Evolutionary conservation across 208 protist genomes (phyloP), one percentile per base, ranked within the genome.

Genomic region (Leishmania braziliensis): DNA sequence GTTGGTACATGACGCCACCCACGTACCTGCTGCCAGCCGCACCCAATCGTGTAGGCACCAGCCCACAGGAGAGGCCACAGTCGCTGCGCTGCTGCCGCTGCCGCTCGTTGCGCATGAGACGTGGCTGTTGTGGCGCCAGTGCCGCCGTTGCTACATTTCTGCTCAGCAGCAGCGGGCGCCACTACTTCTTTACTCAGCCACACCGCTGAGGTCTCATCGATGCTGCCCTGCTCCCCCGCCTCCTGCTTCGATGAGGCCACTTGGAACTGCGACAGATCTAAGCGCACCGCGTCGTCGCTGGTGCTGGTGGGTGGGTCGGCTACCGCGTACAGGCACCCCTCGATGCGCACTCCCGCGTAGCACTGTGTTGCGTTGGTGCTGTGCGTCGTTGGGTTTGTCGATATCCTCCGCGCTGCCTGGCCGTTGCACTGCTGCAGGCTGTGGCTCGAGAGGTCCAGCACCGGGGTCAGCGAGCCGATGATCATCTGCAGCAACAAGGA

Each of bases 61-160:
- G 81, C n/a, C 92, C 93, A 97, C 46, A 97, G 83, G 51, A 95
- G 86, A 48, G 92, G 90, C 62, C 85, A 92, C 51, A 92, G 83
- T 8, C 88, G 86, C 80, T 88, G 89, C 39, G 81, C 80, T 23
- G 88, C 85, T 0, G 56, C 73, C 26, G 79, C 83, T 3, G 88
- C 81, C 0, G 75, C 77, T 39, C 78, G 81, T n/a, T 75, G 71
- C 18, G 80, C 82, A 39, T 75, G 26, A 12, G 87, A 86, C 48
- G 86, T 83, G 56, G 58, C 36, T 70, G 66, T 33, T 8, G 10
- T 48, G 58, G 58, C 73, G 78, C 77, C 72, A 70, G 50, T 18
- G 46, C 62, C 43, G 74, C 48, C 16, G 80, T 72, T 70, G 83
- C 81, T 39, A 58, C 62, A 8, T 62, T 53, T 26, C 62, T 85